Evolutionary conservation across 2,329 filamentous ascomycete genomes (phyloP), one percentile per base, ranked within the genome.

Genomic region (Pseudofabraea citricarpa): DNA sequence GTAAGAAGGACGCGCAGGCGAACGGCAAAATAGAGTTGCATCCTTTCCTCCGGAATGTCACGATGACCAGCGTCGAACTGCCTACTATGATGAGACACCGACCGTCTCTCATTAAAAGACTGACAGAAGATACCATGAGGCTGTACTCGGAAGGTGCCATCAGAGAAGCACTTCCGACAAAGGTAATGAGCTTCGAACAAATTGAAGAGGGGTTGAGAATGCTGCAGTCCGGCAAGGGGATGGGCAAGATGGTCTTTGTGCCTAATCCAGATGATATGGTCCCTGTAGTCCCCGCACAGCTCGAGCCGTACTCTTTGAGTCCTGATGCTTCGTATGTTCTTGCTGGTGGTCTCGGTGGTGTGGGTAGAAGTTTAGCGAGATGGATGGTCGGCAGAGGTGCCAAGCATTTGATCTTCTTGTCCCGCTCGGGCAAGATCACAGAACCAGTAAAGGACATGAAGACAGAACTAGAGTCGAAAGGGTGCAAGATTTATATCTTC

Each of bases 271-370:
- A 41, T 16, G 6, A 37, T 20, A 13, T 21, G 13, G 35, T 37
- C 8, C n/a, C 35, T 15, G 16, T n/a, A 4, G 15, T 37, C 23
- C 16, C 20, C 4, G 18, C 35, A 21, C 16, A 37, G 35, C 18
- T 37, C n/a, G 15, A 37, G 5, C n/a, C n/a, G n/a, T n/a, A n/a
- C n/a, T n/a, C n/a, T n/a, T n/a, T 37, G 10, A 37, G 21, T 37
- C 10, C 35, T n/a, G 56, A 56, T 7, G 59, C 54, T 6, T 52
- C 58, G 5, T 70, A 69, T 43, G 49, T 69, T 2, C 44, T 70
- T 18, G 59, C 60, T 27, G 69, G 69, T 40, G 68, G 69, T 7
- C 56, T 67, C 2, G 66, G 68, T 29, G 68, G 66, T 26, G 49
- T 71, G 1, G 69, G 69, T n/a, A 54, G 58, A 35, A 55, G 54